Conservation (phyloP, 2,329 filamentous ascomycete species). For the Trichoderma oligosporum region DNA sequence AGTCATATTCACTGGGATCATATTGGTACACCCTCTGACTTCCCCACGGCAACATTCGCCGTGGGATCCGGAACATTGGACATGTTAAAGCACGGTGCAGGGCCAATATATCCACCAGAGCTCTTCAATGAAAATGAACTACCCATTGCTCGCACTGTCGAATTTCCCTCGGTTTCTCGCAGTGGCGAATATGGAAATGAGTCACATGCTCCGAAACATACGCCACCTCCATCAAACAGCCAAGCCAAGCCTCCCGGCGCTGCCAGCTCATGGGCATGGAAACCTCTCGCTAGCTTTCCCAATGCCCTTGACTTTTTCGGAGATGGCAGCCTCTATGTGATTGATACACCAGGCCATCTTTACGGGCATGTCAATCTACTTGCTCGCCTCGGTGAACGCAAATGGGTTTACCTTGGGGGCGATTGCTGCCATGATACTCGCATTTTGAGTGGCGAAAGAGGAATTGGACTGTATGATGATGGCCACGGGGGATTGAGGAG, state of each 20-base stretch:
- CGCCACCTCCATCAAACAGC: background rate
- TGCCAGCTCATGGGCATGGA: background rate
- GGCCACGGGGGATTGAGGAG: background rate
- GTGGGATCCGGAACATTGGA: slow-evolving; percentile 5
- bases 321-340: slow-evolving; percentile 5
- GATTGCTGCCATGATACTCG: slow-evolving; percentile 9
- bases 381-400: background rate
- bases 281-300: background rate
- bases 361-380: slow-evolving; percentile 14
- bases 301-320: slow-evolving; percentile 9
- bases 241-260: background rate
- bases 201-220: background rate
- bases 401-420: background rate
- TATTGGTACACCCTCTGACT: slow-evolving; percentile 1
- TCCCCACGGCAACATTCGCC: slow-evolving; percentile 9
- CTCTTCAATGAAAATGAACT: background rate
- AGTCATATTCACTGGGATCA: slow-evolving; percentile 13
- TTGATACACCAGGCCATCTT: slow-evolving; percentile 10
- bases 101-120: background rate
- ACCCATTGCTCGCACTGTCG: background rate
- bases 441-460: background rate
- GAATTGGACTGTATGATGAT: background rate
- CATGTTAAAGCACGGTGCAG: slow-evolving; percentile 5
- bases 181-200: slow-evolving; percentile 4
- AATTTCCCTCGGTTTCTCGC: slow-evolving; percentile 2